Conservation (phyloP, 352 stramenopile genomes). For the Achlya hypogyna region DNA sequence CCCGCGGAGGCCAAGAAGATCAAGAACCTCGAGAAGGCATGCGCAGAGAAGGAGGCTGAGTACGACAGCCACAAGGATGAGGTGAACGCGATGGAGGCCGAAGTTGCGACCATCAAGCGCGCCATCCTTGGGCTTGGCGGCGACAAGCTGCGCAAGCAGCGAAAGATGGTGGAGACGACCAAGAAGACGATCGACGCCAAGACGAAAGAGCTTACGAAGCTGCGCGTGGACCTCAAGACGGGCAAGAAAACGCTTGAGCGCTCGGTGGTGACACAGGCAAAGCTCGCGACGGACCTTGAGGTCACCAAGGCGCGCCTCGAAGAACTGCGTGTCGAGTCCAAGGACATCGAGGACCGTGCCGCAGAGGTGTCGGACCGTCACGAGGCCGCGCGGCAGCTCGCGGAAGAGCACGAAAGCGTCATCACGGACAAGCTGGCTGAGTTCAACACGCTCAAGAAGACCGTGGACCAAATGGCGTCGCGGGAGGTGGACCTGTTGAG, state of each 20-base stretch:
- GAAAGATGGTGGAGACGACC: conserved; percentile 78
- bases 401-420: conserved; percentile 79
- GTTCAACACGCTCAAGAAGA: conserved; percentile 83
- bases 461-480: conserved; percentile 84
- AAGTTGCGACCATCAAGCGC: conserved; percentile 89
- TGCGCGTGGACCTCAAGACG: conserved; percentile 74
- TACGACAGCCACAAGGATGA: conserved; percentile 54
- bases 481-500: conserved; percentile 91
- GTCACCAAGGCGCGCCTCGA: conserved; percentile 65
- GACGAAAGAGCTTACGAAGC: conserved; percentile 83
- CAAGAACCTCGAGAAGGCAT: conserved; percentile 66
- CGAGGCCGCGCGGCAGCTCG: conserved; percentile 84
- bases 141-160: conserved; percentile 89
- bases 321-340: conserved; percentile 81
- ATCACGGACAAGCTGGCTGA: conserved; percentile 64
- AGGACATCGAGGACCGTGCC: conserved; percentile 88
- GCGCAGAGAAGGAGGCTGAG: conserved; percentile 85
- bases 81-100: conserved; percentile 56
- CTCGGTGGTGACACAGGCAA: conserved; percentile 46
- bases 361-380: conserved; percentile 86
- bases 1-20: conserved; percentile 82
- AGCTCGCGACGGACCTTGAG: conserved; percentile 69
- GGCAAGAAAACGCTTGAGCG: conserved; percentile 75
- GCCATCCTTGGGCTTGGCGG: conserved; percentile 93
- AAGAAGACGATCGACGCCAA: conserved; percentile 81